Evolutionary conservation across 2,329 filamentous ascomycete species (phyloP).

Genomic region (Colletotrichum phormii): DNA sequence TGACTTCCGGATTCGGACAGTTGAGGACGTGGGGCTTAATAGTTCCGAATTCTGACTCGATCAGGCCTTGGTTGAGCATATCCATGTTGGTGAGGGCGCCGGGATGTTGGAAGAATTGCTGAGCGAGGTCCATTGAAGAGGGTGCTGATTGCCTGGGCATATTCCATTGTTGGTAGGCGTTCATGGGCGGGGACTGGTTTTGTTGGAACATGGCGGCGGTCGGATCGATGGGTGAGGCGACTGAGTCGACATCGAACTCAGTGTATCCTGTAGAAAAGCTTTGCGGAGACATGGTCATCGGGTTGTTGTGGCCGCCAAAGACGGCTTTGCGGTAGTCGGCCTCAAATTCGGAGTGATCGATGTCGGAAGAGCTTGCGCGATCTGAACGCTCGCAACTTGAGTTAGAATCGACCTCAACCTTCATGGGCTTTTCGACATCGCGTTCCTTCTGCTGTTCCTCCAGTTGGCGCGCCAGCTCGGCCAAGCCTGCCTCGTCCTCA

Average conservation of each 20-base stretch:
- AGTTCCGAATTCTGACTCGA: constrained; percentile 64
- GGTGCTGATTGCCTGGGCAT: constrained; percentile 37
- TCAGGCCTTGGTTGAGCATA: constrained; percentile 61
- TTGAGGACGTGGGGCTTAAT: constrained; percentile 68
- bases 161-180: constrained; percentile 42
- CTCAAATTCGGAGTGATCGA: constrained; percentile 67
- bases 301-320: constrained; percentile 51
- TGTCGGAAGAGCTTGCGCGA: constrained; percentile 65
- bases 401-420: constrained; percentile 50
- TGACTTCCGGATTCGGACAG: constrained; percentile 64
- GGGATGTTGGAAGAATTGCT: constrained; percentile 57
- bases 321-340: constrained; percentile 64
- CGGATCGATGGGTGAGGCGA: constrained; percentile 49
- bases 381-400: constrained; percentile 52
- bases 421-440: constrained; percentile 47
- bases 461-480: constrained; percentile 67
- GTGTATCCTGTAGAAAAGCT: constrained; percentile 58
- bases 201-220: constrained; percentile 48
- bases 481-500: constrained; percentile 69
- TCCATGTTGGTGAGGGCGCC: constrained; percentile 55
- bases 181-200: constrained; percentile 47
- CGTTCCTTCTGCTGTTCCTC: constrained; percentile 57
- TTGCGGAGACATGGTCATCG: constrained; percentile 64
- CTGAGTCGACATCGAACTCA: constrained; percentile 56
- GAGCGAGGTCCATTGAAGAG: constrained; percentile 49